A percentile compares a stretch with the other conserved stretches of the same genome.
phyloP scores from a whole-genome alignment of 106 monocot genomes.

The Agapanthus africanus region DNA sequence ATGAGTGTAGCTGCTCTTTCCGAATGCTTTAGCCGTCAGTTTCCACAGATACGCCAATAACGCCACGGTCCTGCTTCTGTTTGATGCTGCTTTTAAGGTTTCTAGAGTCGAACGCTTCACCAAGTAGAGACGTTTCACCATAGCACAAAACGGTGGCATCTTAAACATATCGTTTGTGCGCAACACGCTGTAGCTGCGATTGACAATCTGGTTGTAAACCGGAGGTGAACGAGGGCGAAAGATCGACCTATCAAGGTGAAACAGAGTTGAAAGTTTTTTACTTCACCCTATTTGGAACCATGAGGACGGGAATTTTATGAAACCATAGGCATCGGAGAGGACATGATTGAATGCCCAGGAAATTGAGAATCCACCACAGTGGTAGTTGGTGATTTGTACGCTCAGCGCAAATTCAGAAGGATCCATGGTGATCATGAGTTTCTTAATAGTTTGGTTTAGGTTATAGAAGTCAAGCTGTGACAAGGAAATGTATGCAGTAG shows the following conservation, averaged over 20 bases:
- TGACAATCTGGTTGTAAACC: neutral
- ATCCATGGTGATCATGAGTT: neutral
- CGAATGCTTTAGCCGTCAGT: neutral
- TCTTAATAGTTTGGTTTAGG: neutral
- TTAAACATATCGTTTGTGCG: neutral
- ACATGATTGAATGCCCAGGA: constrained; percentile 9
- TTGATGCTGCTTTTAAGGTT: neutral
- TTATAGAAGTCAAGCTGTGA: neutral
- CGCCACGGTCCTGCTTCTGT: neutral
- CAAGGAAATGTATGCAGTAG: neutral
- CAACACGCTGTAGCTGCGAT: neutral
- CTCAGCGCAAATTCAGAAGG: neutral
- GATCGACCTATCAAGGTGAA: neutral
- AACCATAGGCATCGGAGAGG: neutral
- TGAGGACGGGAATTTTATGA: constrained; percentile 4
- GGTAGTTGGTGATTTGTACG: constrained; percentile 6
- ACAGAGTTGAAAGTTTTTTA: neutral
- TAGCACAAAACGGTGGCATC: neutral
- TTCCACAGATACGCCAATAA: constrained; percentile 14
- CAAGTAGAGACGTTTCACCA: neutral
- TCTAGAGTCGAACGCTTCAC: neutral
- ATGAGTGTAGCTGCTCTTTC: too few species aligned
- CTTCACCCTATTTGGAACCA: constrained; percentile 4
- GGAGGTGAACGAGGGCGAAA: constrained; percentile 2
- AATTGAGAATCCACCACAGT: constrained; percentile 8